A percentile compares a stretch with the other conserved stretches of the same genome.
These are phyloP conservation scores for Meredithiella fracta DNA, from an alignment of 2,329 filamentous ascomycete genomes.

Conservation along the genomic window DNA sequence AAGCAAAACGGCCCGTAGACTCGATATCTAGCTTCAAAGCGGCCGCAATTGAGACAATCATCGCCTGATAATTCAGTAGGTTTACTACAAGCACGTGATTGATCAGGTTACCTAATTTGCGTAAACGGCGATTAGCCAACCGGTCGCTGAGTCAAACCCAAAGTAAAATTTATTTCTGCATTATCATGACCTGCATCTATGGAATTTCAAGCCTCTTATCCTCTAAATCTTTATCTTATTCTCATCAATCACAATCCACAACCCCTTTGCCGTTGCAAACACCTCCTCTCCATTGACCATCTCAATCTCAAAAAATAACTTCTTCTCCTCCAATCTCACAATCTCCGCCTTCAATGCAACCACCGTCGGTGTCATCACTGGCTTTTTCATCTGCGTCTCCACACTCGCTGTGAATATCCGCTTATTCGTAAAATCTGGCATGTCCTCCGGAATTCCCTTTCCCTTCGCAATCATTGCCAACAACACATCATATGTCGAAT, in stretches of 20 bases:
- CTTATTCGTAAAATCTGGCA: conserved; percentile 5
- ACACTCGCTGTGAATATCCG: conserved; percentile 15
- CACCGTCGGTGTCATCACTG: conserved; percentile 15
- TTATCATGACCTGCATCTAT: too few species aligned
- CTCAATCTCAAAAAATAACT: conserved; percentile 15
- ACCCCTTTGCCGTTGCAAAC: conserved; percentile 6
- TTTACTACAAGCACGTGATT: background rate
- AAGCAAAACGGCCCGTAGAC: background rate
- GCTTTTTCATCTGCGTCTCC: conserved; percentile 15
- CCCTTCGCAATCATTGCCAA: background rate
- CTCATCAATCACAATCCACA: conserved; percentile 8
- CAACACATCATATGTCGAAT: conserved; percentile 15
- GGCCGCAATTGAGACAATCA: background rate
- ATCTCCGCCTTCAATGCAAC: conserved; percentile 16
- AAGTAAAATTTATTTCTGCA: too few species aligned
- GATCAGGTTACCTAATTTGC: background rate
- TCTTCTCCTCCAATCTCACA: conserved; percentile 14
- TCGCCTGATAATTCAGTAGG: background rate
- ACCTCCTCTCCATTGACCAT: conserved; percentile 10
- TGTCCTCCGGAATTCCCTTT: conserved; percentile 8
- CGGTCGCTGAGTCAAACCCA: background rate
- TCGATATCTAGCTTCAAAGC: too few species aligned
- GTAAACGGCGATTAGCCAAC: background rate
- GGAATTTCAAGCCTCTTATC: background rate
- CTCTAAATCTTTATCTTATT: conserved; percentile 3